These are phyloP conservation scores for Dendrobium catenatum DNA, from an alignment of 106 monocot genomes.

Conservation along the genomic window DNA sequence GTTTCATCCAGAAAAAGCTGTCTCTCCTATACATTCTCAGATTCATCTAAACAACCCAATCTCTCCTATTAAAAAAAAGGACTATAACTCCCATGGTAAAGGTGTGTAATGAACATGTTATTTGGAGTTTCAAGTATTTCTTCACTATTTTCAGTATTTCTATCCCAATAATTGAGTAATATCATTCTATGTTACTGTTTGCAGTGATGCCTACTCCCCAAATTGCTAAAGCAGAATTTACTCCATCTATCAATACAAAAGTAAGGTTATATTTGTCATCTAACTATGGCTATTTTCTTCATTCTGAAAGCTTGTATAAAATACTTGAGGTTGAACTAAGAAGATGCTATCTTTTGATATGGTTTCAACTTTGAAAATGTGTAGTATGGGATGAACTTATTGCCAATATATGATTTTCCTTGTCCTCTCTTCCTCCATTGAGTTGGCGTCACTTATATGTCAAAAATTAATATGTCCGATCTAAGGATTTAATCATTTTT, in stretches of 20 bases:
- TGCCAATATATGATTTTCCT: no score
- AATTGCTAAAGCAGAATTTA: not conserved
- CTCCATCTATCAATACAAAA: not conserved
- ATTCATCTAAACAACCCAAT: not conserved
- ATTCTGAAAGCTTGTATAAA: conserved; percentile 2
- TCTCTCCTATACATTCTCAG: not conserved
- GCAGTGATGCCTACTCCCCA: not conserved
- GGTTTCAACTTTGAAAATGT: not conserved
- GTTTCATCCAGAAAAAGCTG: not conserved
- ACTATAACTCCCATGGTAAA: not conserved
- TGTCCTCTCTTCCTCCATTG: not conserved
- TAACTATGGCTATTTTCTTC: not conserved
- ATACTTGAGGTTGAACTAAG: not conserved
- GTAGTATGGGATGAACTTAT: not conserved
- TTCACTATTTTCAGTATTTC: not conserved
- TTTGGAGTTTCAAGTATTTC: not conserved
- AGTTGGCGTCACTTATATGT: not conserved
- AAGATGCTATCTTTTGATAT: not conserved
- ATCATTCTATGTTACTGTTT: conserved; percentile 9
- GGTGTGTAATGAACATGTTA: not conserved
- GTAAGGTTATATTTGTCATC: conserved; percentile 7
- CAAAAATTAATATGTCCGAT: not conserved
- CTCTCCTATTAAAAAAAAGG: not conserved
- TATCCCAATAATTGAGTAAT: not conserved
- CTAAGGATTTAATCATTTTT: not conserved